Base-by-base conservation (phyloP, 2,329 filamentous ascomycete species). In the Colletotrichum tropicale region DNA sequence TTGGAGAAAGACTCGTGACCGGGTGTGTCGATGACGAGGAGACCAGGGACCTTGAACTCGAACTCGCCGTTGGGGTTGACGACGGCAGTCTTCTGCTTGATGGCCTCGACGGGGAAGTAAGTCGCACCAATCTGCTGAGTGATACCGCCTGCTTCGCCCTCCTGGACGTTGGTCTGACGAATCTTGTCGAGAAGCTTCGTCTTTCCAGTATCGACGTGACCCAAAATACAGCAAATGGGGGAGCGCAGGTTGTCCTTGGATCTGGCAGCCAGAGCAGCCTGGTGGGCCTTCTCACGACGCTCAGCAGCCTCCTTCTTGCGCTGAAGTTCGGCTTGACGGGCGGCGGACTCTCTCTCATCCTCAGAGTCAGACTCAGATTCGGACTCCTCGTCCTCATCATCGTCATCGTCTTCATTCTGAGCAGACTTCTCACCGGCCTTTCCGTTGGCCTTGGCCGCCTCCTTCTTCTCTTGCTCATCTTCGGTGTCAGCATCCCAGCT, bases 1-100 rank as follows among this genome's bases (percentile, higher is more conserved):
- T 99, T 99, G 78, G 96, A 98, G 92, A 99, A 99, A 82, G 97
- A 99, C 92, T 99, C 97, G 96, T 99, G 97, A 88, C 97, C 97
- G 82, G 97, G 98, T 1, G 97, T 99, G 87, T 99, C 97, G 82
- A 99, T 99, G 82, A 99, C 93, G 79, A 99, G 88, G 71, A 99
- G 92, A 91, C 97, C 97, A 60, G 97, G 98, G 26, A 99, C 95
- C 88, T 98, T 99, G 91, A 98, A 98, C 77, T 98, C 95, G 84
- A 99, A 98, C 71, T 90, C 90, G 81, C 93, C 93, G 82, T 99
- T 96, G 82, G 92, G 91, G 89, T 99, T 99, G 83, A 99, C 94
- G 18, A 98, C 96, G 24, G 92, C 91, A 18, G 95, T 98, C 91
- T 99, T 99, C 84, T 96, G 94, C 86, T 92, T 91, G 82, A 99